These are phyloP conservation scores for Nannochloris sp. DNA, from an alignment of 139 green algal genomes.

Conservation along the genomic window DNA sequence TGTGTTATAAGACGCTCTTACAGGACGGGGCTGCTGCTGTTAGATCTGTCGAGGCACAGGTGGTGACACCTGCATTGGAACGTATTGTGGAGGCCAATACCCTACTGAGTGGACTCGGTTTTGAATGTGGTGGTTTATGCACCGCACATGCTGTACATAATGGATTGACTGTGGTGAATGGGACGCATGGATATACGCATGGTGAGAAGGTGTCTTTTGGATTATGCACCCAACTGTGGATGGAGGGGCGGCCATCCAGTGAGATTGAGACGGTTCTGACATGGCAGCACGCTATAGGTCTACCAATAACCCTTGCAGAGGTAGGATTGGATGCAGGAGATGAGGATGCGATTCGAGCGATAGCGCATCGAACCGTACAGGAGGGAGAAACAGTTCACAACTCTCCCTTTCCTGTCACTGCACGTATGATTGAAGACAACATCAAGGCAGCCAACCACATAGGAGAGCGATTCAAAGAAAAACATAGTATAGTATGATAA, in stretches of 20 bases:
- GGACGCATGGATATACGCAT: constrained; percentile 8
- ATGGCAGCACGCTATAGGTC: constrained; percentile 8
- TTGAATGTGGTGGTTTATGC: constrained; percentile 16
- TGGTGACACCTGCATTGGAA: constrained; percentile 22
- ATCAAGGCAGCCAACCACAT: constrained; percentile 2
- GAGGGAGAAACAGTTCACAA: constrained; percentile 14
- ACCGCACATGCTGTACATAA: constrained; percentile 25
- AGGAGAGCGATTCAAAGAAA: constrained; percentile 13
- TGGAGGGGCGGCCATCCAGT: constrained; percentile 13
- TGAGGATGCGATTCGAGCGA: not conserved
- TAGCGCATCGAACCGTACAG: constrained; percentile 3
- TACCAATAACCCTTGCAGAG: constrained; percentile 12
- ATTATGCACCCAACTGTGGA: constrained; percentile 15
- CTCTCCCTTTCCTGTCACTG: constrained; percentile 13
- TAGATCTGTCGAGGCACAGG: constrained; percentile 1
- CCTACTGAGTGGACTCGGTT: constrained; percentile 23
- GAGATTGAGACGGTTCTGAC: constrained; percentile 7
- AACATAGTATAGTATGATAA: not conserved
- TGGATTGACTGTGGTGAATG: constrained; percentile 11
- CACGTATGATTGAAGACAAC: not conserved
- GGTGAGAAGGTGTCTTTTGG: constrained; percentile 25
- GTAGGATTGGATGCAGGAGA: constrained; percentile 11
- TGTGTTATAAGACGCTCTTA: constrained; percentile 14
- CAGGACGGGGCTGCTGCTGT: constrained; percentile 9
- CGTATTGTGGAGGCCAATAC: constrained; percentile 26